phyloP scores from a whole-genome alignment of 495 filamentous ascomycete species.

The Penicillium canescens region DNA sequence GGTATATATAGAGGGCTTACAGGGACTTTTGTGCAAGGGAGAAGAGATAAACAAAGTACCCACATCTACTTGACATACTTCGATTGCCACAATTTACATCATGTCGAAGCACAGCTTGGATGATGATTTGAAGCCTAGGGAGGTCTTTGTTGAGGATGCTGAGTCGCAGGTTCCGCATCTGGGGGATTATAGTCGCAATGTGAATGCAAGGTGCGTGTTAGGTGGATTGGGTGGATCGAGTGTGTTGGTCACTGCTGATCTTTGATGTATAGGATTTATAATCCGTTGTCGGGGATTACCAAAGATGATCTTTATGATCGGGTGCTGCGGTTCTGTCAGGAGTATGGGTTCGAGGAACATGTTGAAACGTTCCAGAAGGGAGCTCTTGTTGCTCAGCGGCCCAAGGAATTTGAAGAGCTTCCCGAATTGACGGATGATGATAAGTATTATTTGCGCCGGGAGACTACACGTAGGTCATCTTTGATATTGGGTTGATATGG shows the following conservation, averaged over 20 bases:
- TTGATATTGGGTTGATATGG: neutral
- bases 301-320: conserved; percentile 48
- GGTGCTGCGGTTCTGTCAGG: conserved; percentile 53
- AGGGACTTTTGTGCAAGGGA: too few relatives aligned
- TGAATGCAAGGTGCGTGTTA: conserved; percentile 12
- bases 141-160: conserved; percentile 16
- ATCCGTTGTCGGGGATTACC: conserved; percentile 56
- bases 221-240: too few relatives aligned
- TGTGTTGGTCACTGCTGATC: neutral
- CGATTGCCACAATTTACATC: neutral
- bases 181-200: conserved; percentile 14
- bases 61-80: neutral
- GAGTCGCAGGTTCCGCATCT: conserved; percentile 8
- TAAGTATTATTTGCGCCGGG: conserved; percentile 48
- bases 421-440: conserved; percentile 57
- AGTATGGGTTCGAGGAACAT: conserved; percentile 44
- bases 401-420: conserved; percentile 51
- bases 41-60: too few relatives aligned
- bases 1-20: too few relatives aligned
- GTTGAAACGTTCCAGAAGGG: conserved; percentile 51
- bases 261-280: conserved; percentile 48
- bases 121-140: conserved; percentile 9
- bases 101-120: conserved; percentile 16
- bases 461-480: conserved; percentile 38
- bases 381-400: conserved; percentile 62